These are phyloP conservation scores for Sicyos baderoa DNA, from an alignment of 306 rosid genomes.

Conservation along the genomic window DNA sequence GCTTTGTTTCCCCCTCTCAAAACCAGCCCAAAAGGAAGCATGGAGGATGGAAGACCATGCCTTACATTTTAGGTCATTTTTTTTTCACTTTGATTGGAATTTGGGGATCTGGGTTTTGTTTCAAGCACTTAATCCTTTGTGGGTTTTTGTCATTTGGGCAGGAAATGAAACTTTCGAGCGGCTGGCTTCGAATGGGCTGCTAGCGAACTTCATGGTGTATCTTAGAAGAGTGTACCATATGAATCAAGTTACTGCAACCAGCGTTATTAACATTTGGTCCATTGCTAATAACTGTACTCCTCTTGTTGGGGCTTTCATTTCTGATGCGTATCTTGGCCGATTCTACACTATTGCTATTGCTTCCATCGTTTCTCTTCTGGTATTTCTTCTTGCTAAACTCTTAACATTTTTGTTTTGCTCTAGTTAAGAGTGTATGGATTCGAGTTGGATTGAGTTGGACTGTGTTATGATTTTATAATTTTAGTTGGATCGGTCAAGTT, in stretches of 20 bases:
- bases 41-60: slow-evolving; percentile 91
- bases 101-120: background rate
- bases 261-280: slow-evolving; percentile 50
- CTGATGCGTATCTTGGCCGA: slow-evolving; percentile 69
- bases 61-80: slow-evolving; percentile 46
- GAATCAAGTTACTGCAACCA: slow-evolving; percentile 59
- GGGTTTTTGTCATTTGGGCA: slow-evolving; percentile 19
- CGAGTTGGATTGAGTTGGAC: too few species aligned
- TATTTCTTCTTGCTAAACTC: slow-evolving; percentile 10
- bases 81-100: background rate
- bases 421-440: too few species aligned
- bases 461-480: too few species aligned
- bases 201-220: slow-evolving; percentile 84
- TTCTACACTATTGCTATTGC: slow-evolving; percentile 64
- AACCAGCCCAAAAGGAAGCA: too few species aligned
- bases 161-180: slow-evolving; percentile 86
- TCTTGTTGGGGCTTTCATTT: slow-evolving; percentile 69
- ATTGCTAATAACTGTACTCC: slow-evolving; percentile 57
- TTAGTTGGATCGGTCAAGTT: too few species aligned
- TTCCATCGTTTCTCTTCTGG: slow-evolving; percentile 47
- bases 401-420: too few species aligned
- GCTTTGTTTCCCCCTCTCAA: background rate
- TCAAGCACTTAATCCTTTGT: background rate
- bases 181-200: slow-evolving; percentile 56
- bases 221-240: slow-evolving; percentile 48